Evolutionary conservation across 1,139 yeast genomes (phyloP).

Genomic region (Geotrichum bryndzae): DNA sequence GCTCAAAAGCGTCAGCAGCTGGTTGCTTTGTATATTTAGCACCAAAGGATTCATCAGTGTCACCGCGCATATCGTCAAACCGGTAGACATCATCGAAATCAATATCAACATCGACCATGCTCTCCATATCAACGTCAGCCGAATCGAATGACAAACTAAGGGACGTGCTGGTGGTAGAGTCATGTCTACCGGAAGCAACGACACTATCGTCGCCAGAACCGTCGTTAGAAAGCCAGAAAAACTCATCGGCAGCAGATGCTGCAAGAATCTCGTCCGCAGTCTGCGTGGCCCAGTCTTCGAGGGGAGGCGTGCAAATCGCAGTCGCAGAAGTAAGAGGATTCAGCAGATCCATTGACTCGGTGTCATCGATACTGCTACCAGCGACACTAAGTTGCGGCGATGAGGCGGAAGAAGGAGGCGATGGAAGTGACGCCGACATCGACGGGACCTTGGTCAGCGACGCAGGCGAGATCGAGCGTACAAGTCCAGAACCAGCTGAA

Average conservation of each 20-base stretch:
- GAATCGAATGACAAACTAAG: background rate
- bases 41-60: background rate
- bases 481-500: conserved; percentile 10
- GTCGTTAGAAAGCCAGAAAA: conserved; percentile 12
- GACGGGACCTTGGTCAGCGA: conserved; percentile 4
- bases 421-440: conserved; percentile 4
- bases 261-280: conserved; percentile 14
- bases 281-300: conserved; percentile 12
- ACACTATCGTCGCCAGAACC: background rate
- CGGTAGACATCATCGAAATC: conserved; percentile 7
- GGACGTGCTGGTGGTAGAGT: background rate
- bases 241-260: conserved; percentile 12
- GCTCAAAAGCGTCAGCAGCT: conserved; percentile 3
- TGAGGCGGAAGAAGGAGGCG: conserved; percentile 10
- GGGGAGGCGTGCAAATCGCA: conserved; percentile 6
- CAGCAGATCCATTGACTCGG: background rate
- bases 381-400: conserved; percentile 1
- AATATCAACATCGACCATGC: background rate
- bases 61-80: background rate
- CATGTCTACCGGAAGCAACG: background rate
- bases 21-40: background rate
- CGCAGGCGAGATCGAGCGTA: background rate
- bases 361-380: background rate
- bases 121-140: conserved; percentile 1
- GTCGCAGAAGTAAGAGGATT: background rate